Conservation (phyloP, 179 eudicot species). For the Sideroxylon spinosum region DNA sequence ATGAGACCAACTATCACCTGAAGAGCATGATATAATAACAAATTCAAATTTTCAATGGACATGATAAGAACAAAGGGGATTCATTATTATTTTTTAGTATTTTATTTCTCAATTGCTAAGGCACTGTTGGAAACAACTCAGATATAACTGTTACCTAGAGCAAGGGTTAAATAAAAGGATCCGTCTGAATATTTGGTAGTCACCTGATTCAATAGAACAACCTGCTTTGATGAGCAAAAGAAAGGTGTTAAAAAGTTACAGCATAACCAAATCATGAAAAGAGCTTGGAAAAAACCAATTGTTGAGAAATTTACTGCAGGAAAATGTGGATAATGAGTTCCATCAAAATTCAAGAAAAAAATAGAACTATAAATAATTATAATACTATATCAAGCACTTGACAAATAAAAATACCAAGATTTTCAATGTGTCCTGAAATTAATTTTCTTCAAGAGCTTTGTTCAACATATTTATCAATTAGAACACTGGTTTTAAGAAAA, state of each 20-base stretch:
- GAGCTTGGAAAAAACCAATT: not conserved
- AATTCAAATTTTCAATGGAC: not conserved
- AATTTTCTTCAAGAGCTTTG: not conserved
- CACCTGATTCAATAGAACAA: conserved; percentile 81
- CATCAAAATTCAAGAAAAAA: not conserved
- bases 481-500: not conserved
- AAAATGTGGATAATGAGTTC: not conserved
- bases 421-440: not conserved
- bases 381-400: not conserved
- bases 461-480: not conserved
- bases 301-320: not conserved
- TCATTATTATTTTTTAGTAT: not conserved
- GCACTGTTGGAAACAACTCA: not conserved
- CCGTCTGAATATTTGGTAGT: conserved; percentile 75
- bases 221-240: conserved; percentile 34
- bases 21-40: conserved; percentile 7
- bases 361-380: not conserved
- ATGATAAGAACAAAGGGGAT: not conserved
- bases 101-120: not conserved
- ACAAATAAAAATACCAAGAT: not conserved
- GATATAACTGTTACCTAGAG: conserved; percentile 58
- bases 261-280: not conserved
- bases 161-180: conserved; percentile 70
- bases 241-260: not conserved
- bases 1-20: conserved; percentile 98